These are phyloP conservation scores for Thelonectria olida DNA, from an alignment of 2,329 filamentous ascomycete genomes.

Conservation along the genomic window DNA sequence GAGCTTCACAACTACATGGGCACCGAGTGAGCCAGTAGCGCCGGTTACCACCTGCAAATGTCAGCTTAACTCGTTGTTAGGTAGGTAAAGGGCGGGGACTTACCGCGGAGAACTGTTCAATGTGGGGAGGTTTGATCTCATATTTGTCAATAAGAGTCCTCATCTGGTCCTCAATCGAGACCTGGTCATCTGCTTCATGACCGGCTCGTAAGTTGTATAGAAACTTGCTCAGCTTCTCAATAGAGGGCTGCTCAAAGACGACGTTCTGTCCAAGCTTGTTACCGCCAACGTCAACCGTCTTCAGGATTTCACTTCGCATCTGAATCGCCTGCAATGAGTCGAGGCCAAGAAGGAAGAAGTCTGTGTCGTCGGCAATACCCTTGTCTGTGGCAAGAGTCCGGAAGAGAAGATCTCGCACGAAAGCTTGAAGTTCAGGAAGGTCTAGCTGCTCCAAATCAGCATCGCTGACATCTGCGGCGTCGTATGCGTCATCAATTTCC, in stretches of 20 bases:
- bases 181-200: conserved; percentile 35
- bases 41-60: conserved; percentile 62
- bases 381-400: conserved; percentile 38
- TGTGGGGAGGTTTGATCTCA: not conserved
- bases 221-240: conserved; percentile 55
- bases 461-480: conserved; percentile 38
- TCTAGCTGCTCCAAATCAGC: conserved; percentile 19
- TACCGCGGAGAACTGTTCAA: conserved; percentile 31
- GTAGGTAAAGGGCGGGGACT: not conserved
- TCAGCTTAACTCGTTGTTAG: not conserved
- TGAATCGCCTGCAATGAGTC: conserved; percentile 67
- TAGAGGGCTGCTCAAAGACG: conserved; percentile 65
- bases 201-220: conserved; percentile 54
- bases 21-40: conserved; percentile 71
- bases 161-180: conserved; percentile 42
- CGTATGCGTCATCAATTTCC: conserved; percentile 54
- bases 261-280: conserved; percentile 62
- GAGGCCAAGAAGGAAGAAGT: conserved; percentile 67
- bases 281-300: conserved; percentile 57
- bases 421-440: conserved; percentile 42
- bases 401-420: conserved; percentile 44
- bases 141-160: conserved; percentile 36
- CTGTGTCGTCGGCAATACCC: conserved; percentile 50
- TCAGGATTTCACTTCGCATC: conserved; percentile 60
- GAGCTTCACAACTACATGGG: conserved; percentile 68